Evolutionary conservation across 2,329 filamentous ascomycete species (phyloP), one percentile per base, ranked within the genome.

Genomic region (Trichoderma koningiopsis): DNA sequence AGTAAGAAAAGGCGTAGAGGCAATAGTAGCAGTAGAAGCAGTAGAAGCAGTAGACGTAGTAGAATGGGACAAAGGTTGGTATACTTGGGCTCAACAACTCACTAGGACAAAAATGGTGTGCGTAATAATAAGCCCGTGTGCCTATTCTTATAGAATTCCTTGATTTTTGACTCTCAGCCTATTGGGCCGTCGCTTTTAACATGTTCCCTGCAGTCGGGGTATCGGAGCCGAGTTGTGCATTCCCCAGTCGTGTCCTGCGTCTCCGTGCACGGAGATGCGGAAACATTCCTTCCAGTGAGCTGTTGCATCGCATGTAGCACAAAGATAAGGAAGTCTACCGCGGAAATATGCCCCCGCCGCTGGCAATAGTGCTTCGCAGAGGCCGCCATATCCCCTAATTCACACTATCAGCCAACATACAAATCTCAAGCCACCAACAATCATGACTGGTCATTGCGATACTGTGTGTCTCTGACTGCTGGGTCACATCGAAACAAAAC

Each of bases 401-500:
- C 55, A 24, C n/a, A 58, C 53, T 33, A 69, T 68, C 58, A 33
- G 35, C n/a, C 60, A 33, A 58, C 22, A 29, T 22, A 29, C 16
- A 40, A 63, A 40, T 52, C 29, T 43, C 27, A 7, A 27, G 43
- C 24, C 33, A n/a, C 29, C 55, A 37, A 59, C 16, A 5, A 11
- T 16, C n/a, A 29, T 37, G 29, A 35, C 47, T n/a, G 16, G 14
- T 61, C 29, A 43, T n/a, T 60, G 33, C 24, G 47, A 11, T 55
- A 49, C 49, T 49, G 61, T 59, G 31, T 47, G 60, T 31, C 27
- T 62, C 27, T 61, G 60, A 16, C 40, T 57, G 29, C 40, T 13
- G 47, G 40, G 67, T 64, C 64, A 57, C 67, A 40, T 57, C 53
- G 37, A 69, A 16, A n/a, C 31, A 49, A 40, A 55, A 40, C 58